A percentile compares a stretch with the other conserved stretches of the same genome.
Conservation (phyloP, 352 stramenopile genomes). For the Blastocystis sp. region DNA sequence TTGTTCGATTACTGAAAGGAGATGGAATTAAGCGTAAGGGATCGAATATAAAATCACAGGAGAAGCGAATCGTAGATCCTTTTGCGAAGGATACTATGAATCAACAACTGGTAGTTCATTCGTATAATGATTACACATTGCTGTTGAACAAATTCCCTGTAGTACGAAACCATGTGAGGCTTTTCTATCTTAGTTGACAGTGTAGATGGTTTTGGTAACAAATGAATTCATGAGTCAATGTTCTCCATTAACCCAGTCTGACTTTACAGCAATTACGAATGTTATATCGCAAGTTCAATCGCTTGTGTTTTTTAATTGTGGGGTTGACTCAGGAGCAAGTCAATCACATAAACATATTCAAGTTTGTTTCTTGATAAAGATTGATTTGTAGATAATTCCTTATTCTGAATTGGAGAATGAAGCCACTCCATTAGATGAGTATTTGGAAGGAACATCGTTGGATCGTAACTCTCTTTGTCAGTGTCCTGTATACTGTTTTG, state of each 20-base stretch:
- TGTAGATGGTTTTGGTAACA: constrained; percentile 41
- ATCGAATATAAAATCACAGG: constrained; percentile 49
- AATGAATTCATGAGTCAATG: constrained; percentile 47
- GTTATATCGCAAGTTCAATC: constrained; percentile 39
- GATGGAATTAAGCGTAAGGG: constrained; percentile 33
- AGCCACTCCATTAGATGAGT: constrained; percentile 14
- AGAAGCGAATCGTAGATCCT: constrained; percentile 23
- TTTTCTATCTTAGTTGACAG: background rate
- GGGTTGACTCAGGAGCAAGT: constrained; percentile 57
- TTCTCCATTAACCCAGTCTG: background rate
- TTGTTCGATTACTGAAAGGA: constrained; percentile 32
- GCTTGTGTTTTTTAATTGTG: constrained; percentile 62
- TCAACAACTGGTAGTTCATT: background rate
- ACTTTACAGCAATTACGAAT: constrained; percentile 7
- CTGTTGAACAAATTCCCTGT: constrained; percentile 61
- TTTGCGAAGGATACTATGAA: constrained; percentile 22
- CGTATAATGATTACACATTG: constrained; percentile 8
- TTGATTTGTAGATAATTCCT: constrained; percentile 6
- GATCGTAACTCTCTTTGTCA: background rate
- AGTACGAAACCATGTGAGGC: constrained; percentile 30
- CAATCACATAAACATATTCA: constrained; percentile 61
- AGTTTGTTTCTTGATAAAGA: background rate
- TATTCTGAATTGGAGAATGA: background rate
- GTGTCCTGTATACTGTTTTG: constrained; percentile 13
- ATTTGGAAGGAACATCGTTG: background rate